Base-by-base conservation (phyloP, 306 rosid species). In the Inga leiocalycina region DNA sequence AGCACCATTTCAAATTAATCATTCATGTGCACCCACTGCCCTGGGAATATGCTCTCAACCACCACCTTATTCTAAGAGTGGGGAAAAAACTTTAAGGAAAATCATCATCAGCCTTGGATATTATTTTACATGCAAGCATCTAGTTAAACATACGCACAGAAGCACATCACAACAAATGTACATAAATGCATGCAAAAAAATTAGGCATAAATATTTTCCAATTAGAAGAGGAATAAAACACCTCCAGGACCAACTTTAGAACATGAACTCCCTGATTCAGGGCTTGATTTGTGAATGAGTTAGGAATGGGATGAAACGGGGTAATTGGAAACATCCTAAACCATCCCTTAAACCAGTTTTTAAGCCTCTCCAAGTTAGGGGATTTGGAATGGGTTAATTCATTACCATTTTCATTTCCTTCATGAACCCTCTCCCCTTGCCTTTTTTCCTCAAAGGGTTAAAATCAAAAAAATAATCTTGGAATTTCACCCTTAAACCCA, bases 191-290 rank as follows among this genome's bases (percentile, higher is more conserved):
- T 45, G 66, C 16, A 72, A n/a, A 15, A 54, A 83, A 76, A 54
- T 61, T 37, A 64, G 66, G 68, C 10, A 64, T 43, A 35, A 20
- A 24, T 56, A 43, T 79, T 74, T 65, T 56, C 59, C 39, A 30
- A 66, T 32, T 80, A 75, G 65, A 51, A 80, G 74, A 49, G 80
- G 57, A 62, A 76, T 49, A 49, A 41, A 81, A 76, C 54, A 66
- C 27, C 30, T 48, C 54, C 34, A 57, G 35, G 54, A 61, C 39
- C 27, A 65, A 57, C n/a, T 69, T 57, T 67, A 65, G 20, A 86
- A 27, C 61, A 15, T 37, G 13, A 0, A 15, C 15, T 19, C 65
- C 78, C 30, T 79, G 51, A 14, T 30, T 74, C 41, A 72, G 7
- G 68, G 37, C 68, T 27, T 11, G 68, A 27, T 62, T 24, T 8